Base-by-base conservation (phyloP, 176 grass and related monocot species). In the Zoysia pacifica region DNA sequence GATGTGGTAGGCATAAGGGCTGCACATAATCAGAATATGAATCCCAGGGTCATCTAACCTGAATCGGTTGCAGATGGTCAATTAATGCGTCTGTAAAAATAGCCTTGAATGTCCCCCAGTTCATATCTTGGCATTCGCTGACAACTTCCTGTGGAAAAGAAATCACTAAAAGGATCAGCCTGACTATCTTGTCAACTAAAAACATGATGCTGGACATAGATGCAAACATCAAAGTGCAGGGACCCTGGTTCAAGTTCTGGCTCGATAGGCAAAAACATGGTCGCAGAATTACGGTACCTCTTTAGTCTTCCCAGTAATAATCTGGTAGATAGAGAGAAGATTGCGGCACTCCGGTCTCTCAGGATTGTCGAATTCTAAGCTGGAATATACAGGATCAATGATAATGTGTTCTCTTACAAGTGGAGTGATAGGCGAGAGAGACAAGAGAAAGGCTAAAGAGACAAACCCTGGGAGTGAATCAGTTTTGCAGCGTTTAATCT, bases 401-500 rank as follows among this genome's bases (percentile, higher is more conserved):
- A 28, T 41, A 73, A 77, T 75, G 49, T 81, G 37, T 72, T 67
- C 48, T 15, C 36, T 62, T 72, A 50, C 15, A 3, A 67, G 69
- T 63, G 64, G 18, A 40, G 55, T 16, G 38, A 39, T n/a, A 72
- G 7, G 6, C 28, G 43, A 61, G 62, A 45, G 65, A 64, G 10
- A 7, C 48, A 44, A 39, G 45, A 28, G 28, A 28, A 10, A 67
- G 6, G 36, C 39, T 36, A n/a, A 84, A 83, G 86, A 89, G 53
- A 60, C 11, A 9, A 67, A 93, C 92, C 96, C 90, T 81, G 96
- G 81, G 19, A 91, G 87, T 14, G 92, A 88, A 52, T 98, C 96
- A 43, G 96, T 94, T 91, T 98, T 98, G 88, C 92, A 94, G 72
- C 92, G 96, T 79, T 94, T 98, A 54, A 98, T 98, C 69, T 98